Conservation (phyloP, 352 stramenopile genomes). For the Globisporangium abappressorium region DNA sequence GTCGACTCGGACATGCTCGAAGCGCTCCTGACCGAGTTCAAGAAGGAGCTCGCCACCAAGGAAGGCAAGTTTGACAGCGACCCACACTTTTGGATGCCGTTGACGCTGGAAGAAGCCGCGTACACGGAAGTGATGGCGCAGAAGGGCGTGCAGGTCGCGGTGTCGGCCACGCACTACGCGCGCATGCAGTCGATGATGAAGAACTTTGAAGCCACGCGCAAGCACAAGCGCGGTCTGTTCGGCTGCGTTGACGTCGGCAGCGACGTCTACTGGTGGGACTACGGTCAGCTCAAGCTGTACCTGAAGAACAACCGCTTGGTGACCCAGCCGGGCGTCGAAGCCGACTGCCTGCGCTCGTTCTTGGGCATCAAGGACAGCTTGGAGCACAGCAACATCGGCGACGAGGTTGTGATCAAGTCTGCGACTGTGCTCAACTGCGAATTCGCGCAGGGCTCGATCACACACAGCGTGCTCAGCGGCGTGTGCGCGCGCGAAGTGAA, state of each 20-base stretch:
- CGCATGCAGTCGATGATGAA: conserved; percentile 92
- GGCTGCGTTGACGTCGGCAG: conserved; percentile 96
- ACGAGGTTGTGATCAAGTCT: conserved; percentile 48
- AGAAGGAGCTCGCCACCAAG: conserved; percentile 87
- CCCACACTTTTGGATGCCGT: conserved; percentile 98
- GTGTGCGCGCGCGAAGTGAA: conserved; percentile 90
- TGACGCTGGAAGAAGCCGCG: conserved; percentile 91
- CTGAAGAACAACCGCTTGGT: conserved; percentile 96
- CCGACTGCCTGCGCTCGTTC: conserved; percentile 76
- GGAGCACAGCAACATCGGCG: conserved; percentile 74
- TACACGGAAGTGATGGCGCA: conserved; percentile 95
- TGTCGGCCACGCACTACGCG: conserved; percentile 84
- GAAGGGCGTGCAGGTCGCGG: conserved; percentile 84
- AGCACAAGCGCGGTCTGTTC: conserved; percentile 89
- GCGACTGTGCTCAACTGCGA: conserved; percentile 82
- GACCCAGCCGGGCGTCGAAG: conserved; percentile 79
- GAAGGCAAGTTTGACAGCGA: conserved; percentile 96
- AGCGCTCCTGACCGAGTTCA: conserved; percentile 93
- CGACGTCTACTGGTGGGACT: conserved; percentile 98
- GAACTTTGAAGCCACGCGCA: conserved; percentile 69
- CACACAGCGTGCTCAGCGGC: conserved; percentile 86
- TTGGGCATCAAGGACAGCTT: conserved; percentile 75
- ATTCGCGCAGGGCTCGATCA: conserved; percentile 62
- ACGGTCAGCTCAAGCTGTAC: conserved; percentile 98
- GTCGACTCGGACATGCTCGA: conserved; percentile 91